Percentiles rank a stretch among this genome's conserved stretches.
Evolutionary conservation across 306 rosid species (phyloP).

Genomic region (Lagenaria siceraria): DNA sequence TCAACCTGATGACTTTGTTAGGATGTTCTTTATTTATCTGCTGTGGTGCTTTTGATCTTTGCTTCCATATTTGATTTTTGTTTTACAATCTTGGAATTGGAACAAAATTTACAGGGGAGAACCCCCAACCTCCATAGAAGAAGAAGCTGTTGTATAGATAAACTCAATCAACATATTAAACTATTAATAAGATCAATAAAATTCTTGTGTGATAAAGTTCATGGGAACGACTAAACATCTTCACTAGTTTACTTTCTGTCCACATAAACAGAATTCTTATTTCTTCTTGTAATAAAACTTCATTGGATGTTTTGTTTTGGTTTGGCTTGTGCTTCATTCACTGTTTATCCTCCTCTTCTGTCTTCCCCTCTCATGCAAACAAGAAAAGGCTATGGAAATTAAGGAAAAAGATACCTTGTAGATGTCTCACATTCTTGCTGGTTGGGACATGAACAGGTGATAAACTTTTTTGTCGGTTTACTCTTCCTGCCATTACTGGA

Average conservation of each 20-base stretch:
- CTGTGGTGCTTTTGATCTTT: not conserved
- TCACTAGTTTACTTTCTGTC: not conserved
- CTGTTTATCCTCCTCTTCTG: not conserved
- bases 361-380: not conserved
- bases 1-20: slow-evolving; percentile 14
- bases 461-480: slow-evolving; percentile 88
- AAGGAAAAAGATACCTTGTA: not conserved
- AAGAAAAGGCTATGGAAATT: not conserved
- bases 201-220: not conserved
- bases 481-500: slow-evolving; percentile 79
- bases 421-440: not conserved
- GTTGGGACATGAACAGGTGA: slow-evolving; percentile 36
- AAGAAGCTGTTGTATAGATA: not conserved
- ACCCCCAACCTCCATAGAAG: not conserved
- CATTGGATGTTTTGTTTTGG: not conserved
- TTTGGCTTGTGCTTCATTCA: not conserved
- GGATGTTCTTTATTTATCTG: not conserved
- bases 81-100: not conserved
- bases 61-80: not conserved
- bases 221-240: not conserved
- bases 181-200: not conserved
- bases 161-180: not conserved
- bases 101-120: not conserved
- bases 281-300: not conserved
- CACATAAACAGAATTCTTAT: not conserved